Base-by-base conservation (phyloP, 768 basidiomycete genomes). In the Xerocomellus chrysenteron region DNA sequence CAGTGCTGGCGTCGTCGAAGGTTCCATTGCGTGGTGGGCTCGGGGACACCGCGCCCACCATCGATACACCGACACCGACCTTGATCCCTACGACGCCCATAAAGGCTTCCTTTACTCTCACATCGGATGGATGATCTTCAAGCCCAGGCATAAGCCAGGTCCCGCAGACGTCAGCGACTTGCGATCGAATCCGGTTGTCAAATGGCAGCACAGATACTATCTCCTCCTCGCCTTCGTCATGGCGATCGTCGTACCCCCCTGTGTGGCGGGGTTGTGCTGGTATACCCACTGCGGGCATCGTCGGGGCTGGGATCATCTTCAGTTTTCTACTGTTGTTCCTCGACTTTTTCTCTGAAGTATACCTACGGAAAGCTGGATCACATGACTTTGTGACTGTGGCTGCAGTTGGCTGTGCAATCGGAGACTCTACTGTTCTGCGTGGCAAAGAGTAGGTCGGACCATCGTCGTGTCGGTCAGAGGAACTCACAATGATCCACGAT, bases 21-120 rank as follows among this genome's bases (percentile, higher is more conserved):
- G 93, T 7, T 95, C 94, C 24, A 94, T 98, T 78, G 90, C 90
- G 69, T 97, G 95, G 94, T 98, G 95, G 95, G 87, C 86, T 32
- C 83, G 94, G 49, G 92, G 93, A 44, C 94, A 98, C 78, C 89
- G 94, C 54, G 94, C 94, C 3, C 93, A 94, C 73, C 94, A 94
- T 68, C 83, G 93, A 37, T 94, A 94, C 78, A 96, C 93, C 60
- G 94, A 94, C 76, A 96, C 92, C 62, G 90, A 92, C 52, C 87
- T 96, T 61, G 92, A 95, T 75, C 93, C 92, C 0, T 95, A 96
- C 78, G 87, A 89, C 57, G 92, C 92, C 8, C 87, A 90, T 70
- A 85, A 86, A 63, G 93, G 93, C 50, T 83, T 94, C 68, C 81
- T 83, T 71, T 90, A 82, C 76, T 86, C 90, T 0, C 92, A 94